phyloP scores from a whole-genome alignment of 2,329 filamentous ascomycete species.

The Nemania sp. region DNA sequence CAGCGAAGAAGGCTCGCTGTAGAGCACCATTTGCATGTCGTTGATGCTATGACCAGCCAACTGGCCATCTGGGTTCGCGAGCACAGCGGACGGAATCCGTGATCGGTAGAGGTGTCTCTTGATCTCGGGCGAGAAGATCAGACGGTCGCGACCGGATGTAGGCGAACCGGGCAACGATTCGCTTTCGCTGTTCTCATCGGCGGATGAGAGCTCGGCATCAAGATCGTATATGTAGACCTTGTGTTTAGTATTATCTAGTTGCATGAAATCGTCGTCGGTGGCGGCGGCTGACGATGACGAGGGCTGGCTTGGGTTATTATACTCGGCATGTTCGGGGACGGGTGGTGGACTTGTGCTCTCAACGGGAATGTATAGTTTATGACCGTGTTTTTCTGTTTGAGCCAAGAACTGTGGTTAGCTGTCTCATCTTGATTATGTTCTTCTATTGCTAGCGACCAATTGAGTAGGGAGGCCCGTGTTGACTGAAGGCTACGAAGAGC shows the following conservation, averaged over 20 bases:
- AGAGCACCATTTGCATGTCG: slow-evolving; percentile 76
- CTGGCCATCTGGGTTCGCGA: slow-evolving; percentile 59
- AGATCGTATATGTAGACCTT: slow-evolving; percentile 90
- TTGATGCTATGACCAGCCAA: slow-evolving; percentile 48
- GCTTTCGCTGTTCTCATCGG: slow-evolving; percentile 19
- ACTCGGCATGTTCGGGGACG: slow-evolving; percentile 18
- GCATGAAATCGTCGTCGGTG: slow-evolving; percentile 64
- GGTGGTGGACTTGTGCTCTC: slow-evolving; percentile 48
- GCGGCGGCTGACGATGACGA: slow-evolving; percentile 19
- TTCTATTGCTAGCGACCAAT: too few species aligned
- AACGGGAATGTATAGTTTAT: slow-evolving; percentile 68
- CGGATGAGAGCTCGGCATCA: slow-evolving; percentile 76
- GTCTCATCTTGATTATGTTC: slow-evolving; percentile 33
- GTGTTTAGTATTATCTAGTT: slow-evolving; percentile 82
- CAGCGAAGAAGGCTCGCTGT: slow-evolving; percentile 65
- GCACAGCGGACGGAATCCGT: slow-evolving; percentile 68
- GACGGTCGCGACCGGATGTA: slow-evolving; percentile 56
- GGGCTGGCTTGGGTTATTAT: slow-evolving; percentile 19
- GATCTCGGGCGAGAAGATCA: slow-evolving; percentile 84
- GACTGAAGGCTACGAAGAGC: too few species aligned
- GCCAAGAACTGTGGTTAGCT: slow-evolving; percentile 31
- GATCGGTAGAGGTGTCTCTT: slow-evolving; percentile 76
- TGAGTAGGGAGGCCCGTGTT: too few species aligned
- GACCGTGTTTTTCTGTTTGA: slow-evolving; percentile 60
- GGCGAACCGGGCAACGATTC: slow-evolving; percentile 52